phyloP scores from a whole-genome alignment of 257 asterid genomes.

The Gynochthodes officinalis region DNA sequence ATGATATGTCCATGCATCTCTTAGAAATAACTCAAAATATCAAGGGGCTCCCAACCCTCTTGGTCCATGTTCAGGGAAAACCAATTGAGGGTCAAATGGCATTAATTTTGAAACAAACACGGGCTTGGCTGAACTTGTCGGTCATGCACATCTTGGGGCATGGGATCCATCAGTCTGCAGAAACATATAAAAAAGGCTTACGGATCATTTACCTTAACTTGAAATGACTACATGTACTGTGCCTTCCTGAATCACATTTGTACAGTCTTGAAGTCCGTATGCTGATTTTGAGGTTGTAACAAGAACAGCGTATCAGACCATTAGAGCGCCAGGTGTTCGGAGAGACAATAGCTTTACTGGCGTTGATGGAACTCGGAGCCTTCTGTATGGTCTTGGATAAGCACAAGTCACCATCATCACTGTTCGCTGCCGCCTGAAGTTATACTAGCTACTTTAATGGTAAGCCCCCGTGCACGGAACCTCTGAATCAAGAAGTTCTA shows the following conservation, averaged over 20 bases:
- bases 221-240: no score
- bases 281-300: neutral
- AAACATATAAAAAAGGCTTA: no score
- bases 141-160: no score
- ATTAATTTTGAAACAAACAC: no score
- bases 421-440: neutral
- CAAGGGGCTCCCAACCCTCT: neutral
- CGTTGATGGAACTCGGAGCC: neutral
- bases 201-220: neutral
- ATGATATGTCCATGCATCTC: neutral
- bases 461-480: constrained; percentile 2
- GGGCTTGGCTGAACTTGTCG: neutral
- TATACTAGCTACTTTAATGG: neutral
- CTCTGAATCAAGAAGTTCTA: no score
- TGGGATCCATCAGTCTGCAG: no score
- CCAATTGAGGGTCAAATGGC: no score
- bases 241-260: no score
- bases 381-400: neutral
- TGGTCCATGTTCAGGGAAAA: no score
- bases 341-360: neutral
- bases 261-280: neutral
- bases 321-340: neutral
- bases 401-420: neutral
- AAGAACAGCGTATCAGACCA: neutral
- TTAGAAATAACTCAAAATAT: neutral